Evolutionary conservation across 2,329 filamentous ascomycete species (phyloP).

Genomic region (Botryotinia narcissicola): DNA sequence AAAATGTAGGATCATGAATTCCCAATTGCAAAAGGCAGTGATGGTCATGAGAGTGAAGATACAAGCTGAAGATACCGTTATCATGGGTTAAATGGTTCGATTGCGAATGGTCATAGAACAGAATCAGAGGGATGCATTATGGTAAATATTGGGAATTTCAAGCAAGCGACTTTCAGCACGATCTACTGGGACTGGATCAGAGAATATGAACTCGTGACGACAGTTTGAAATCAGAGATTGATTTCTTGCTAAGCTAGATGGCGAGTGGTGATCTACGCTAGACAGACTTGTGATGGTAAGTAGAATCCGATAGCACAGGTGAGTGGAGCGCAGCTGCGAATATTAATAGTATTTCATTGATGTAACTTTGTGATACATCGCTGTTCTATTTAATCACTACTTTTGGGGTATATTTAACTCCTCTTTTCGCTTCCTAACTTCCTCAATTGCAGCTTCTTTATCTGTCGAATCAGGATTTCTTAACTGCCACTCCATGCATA

Average conservation of each 20-base stretch:
- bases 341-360: background rate
- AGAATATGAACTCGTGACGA: background rate
- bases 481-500: conserved; percentile 86
- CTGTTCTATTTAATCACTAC: background rate
- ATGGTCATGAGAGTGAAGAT: background rate
- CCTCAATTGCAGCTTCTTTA: conserved; percentile 55
- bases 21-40: background rate
- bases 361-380: background rate
- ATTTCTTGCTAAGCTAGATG: background rate
- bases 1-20: background rate
- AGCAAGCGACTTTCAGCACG: background rate
- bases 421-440: conserved; percentile 46
- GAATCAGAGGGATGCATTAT: background rate
- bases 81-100: background rate
- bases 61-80: background rate
- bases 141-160: background rate
- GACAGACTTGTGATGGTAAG: background rate
- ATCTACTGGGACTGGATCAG: background rate
- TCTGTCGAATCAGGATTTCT: conserved; percentile 69
- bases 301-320: background rate
- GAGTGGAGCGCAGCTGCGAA: background rate
- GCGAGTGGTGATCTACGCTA: background rate
- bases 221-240: background rate
- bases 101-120: background rate
- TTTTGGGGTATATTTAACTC: conserved; percentile 36